Evolutionary conservation across 116 monocot species (phyloP).

Genomic region (Papilionanthe hybrid): DNA sequence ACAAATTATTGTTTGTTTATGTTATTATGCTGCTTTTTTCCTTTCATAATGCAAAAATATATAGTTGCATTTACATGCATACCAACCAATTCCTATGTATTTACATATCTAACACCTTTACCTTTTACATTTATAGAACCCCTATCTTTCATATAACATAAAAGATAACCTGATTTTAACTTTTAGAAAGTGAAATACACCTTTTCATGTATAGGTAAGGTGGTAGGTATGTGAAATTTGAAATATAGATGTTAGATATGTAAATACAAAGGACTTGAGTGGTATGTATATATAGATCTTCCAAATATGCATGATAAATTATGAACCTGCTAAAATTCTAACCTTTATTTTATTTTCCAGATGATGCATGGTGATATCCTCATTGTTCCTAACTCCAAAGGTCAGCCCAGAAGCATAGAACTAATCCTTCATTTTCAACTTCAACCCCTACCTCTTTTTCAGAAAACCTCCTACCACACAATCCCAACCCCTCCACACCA

Average conservation of each 20-base stretch:
- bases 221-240: no score
- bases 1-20: not conserved
- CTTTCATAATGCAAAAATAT: not conserved
- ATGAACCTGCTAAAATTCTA: not conserved
- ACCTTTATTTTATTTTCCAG: constrained; percentile 4
- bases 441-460: constrained; percentile 7
- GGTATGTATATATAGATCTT: no score
- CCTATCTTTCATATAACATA: no score
- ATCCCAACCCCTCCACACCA: not conserved
- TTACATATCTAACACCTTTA: no score
- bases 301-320: not conserved
- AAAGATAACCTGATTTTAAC: no score
- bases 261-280: no score
- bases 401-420: constrained; percentile 16
- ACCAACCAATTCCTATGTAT: no score
- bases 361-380: constrained; percentile 41
- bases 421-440: constrained; percentile 22
- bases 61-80: no score
- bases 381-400: constrained; percentile 16
- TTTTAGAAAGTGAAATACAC: no score
- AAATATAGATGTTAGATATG: no score
- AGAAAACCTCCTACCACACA: constrained; percentile 2
- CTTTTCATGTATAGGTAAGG: no score
- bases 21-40: not conserved
- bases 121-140: no score